These are phyloP conservation scores for Scleroderma bovista DNA, from an alignment of 768 basidiomycete species.

Conservation along the genomic window DNA sequence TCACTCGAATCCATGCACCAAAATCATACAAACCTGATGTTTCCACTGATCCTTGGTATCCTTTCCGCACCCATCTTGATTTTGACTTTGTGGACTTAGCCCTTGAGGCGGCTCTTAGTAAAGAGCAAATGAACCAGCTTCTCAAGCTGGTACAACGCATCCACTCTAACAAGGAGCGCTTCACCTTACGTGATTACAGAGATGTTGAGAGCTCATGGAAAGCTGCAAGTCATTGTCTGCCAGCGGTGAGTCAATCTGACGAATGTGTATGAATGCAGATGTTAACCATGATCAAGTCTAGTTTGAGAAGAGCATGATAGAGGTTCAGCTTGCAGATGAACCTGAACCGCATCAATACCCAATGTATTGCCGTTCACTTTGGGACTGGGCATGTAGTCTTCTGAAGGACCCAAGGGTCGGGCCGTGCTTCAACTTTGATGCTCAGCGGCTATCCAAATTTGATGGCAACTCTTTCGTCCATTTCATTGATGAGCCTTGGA, in stretches of 20 bases:
- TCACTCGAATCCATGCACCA: background rate
- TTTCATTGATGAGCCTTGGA: conserved; percentile 34
- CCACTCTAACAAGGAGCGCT: background rate
- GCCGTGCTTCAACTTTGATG: conserved; percentile 28
- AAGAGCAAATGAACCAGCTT: conserved; percentile 11
- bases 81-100: conserved; percentile 28
- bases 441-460: conserved; percentile 22
- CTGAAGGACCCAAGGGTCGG: conserved; percentile 21
- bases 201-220: conserved; percentile 22
- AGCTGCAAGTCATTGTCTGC: conserved; percentile 1
- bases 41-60: conserved; percentile 24
- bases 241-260: conserved; percentile 2
- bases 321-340: conserved; percentile 12
- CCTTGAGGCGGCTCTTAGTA: conserved; percentile 16
- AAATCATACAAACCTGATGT: background rate
- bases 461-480: conserved; percentile 21
- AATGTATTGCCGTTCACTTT: conserved; percentile 18
- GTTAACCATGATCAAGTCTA: background rate
- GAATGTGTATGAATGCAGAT: background rate
- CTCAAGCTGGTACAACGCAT: conserved; percentile 13
- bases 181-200: conserved; percentile 11
- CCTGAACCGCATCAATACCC: conserved; percentile 9
- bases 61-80: conserved; percentile 23
- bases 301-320: conserved; percentile 14
- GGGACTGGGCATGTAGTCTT: conserved; percentile 26